Conservation (phyloP, 495 filamentous ascomycete species). For the Hypoxylon cercidicola region DNA sequence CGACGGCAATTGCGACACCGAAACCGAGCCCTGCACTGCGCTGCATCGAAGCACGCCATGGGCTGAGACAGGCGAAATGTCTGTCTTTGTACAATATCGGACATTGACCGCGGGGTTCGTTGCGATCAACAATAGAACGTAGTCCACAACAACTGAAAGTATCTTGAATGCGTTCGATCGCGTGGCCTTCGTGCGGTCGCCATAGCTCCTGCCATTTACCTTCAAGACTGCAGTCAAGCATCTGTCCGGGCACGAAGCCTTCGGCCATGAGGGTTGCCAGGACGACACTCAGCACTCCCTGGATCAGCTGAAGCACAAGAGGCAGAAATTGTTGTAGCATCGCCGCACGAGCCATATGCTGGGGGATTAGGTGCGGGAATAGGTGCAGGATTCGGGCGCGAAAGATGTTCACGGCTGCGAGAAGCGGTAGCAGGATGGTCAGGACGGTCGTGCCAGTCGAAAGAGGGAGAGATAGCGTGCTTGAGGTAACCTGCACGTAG, state of each 20-base stretch:
- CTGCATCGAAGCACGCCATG: constrained; percentile 42
- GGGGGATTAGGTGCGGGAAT: constrained; percentile 26
- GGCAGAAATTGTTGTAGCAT: constrained; percentile 48
- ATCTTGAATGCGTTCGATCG: constrained; percentile 71
- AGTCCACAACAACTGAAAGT: constrained; percentile 73
- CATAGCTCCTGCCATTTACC: constrained; percentile 65
- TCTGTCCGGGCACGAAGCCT: constrained; percentile 58
- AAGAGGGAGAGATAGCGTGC: constrained; percentile 62
- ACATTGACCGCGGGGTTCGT: constrained; percentile 56
- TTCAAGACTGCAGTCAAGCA: constrained; percentile 63
- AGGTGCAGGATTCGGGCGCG: constrained; percentile 20
- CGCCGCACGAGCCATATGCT: not conserved
- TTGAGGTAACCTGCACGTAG: constrained; percentile 60
- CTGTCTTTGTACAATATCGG: constrained; percentile 2
- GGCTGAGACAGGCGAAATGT: constrained; percentile 28
- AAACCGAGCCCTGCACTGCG: constrained; percentile 43
- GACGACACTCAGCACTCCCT: constrained; percentile 60
- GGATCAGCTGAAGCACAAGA: constrained; percentile 51
- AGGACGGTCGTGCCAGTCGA: constrained; percentile 58
- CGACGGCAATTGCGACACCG: constrained; percentile 37
- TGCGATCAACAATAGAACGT: constrained; percentile 61
- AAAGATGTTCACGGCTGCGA: constrained; percentile 56
- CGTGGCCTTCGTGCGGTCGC: constrained; percentile 54
- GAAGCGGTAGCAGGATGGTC: constrained; percentile 62
- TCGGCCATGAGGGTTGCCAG: constrained; percentile 67